Conservation (phyloP, 768 basidiomycete genomes). For the Suillus bovinus region DNA sequence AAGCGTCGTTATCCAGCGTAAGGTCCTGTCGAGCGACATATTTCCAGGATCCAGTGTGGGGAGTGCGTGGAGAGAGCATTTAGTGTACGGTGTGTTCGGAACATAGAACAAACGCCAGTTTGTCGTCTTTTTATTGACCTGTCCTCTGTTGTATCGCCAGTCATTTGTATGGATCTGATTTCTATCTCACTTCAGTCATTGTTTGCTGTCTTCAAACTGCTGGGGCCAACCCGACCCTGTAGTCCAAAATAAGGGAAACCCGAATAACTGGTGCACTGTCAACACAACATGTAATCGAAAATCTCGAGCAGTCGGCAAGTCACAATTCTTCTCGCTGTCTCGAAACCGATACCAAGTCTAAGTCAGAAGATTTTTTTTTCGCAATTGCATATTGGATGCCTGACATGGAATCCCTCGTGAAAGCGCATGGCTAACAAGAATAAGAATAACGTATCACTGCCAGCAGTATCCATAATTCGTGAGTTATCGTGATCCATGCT, state of each 20-base stretch:
- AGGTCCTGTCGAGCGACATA: constrained; percentile 58
- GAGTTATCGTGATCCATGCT: not conserved
- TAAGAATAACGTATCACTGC: not conserved
- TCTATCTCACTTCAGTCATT: not conserved
- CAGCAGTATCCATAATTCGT: not conserved
- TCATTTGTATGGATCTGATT: not conserved
- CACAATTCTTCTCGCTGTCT: too few species aligned
- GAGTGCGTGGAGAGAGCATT: constrained; percentile 43
- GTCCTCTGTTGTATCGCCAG: not conserved
- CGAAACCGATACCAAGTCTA: too few species aligned
- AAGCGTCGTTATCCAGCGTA: constrained; percentile 66
- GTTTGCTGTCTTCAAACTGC: not conserved
- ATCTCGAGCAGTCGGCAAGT: too few species aligned
- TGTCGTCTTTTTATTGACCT: not conserved
- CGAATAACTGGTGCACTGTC: not conserved
- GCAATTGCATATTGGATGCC: too few species aligned
- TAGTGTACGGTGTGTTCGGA: constrained; percentile 50
- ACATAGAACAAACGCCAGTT: not conserved
- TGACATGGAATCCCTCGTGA: not conserved
- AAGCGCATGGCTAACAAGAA: not conserved
- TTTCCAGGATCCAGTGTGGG: constrained; percentile 28
- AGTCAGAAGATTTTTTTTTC: too few species aligned
- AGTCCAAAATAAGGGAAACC: not conserved
- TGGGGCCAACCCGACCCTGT: not conserved
- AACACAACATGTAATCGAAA: too few species aligned